Evolutionary conservation across 1,139 yeast genomes (phyloP), one percentile per base, ranked within the genome.

Genomic region (Suhomyces coccinellae): DNA sequence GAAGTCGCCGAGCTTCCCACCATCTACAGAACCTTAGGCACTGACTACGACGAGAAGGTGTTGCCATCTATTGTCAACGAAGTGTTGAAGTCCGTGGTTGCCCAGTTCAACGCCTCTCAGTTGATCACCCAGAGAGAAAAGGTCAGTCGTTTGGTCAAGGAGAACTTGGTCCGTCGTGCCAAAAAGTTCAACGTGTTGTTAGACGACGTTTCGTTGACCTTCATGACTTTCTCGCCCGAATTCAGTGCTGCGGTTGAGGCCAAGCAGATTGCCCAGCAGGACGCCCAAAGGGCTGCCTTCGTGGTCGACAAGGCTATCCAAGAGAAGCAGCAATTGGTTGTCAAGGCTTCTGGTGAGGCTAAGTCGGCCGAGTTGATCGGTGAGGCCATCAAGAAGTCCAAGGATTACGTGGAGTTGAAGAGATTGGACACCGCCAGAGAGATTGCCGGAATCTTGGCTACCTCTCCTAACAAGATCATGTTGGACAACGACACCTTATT

Each of bases 191-290:
- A 89, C 69, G 83, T 93, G 54, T 67, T 82, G 53, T 77, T 93
- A 58, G 99, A 93, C 66, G 99, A 93, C 69, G 99, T 95, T 40
- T 93, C 99, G 6, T 79, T 91, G 62, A 93, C 98, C 2, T 87
- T 74, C 60, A 95, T 93, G 97, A 88, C 97, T 1, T 93, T 93
- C 67, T 87, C 96, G 3, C 99, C 99, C 22, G 99, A 93, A 68
- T 93, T 93, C 68, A 91, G 98, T 44, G 84, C 86, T 39, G 99
- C 99, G 2, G 99, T 93, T 43, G 99, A 93, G 72, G 96, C 97
- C 48, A 93, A 93, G 71, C 99, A 93, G 73, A 93, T 93, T 67
- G 99, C 99, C 30, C 99, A 95, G 70, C 99, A 93, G 73, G 99
- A 93, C 66, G 98, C 99, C 26, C 97, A 93, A 72, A 83, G 96